Conservation (phyloP, 495 filamentous ascomycete species). For the Aspergillus bridgeri region DNA sequence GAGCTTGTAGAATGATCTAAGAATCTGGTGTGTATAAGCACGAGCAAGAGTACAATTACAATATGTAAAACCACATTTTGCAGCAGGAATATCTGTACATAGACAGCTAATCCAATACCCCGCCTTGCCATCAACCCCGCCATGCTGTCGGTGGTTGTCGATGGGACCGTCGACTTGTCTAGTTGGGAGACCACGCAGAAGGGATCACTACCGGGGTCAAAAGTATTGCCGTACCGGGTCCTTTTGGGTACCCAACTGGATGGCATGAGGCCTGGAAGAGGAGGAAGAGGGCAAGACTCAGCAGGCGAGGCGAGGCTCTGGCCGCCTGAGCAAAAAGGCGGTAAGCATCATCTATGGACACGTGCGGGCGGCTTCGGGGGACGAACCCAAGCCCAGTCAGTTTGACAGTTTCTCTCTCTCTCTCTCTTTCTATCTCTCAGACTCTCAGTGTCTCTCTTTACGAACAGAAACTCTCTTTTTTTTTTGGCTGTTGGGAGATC, state of each 20-base stretch:
- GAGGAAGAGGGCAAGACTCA: no score
- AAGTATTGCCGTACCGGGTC: neutral
- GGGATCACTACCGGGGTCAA: neutral
- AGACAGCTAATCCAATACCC: no score
- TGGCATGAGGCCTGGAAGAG: neutral
- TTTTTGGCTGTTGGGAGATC: no score
- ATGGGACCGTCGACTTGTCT: no score
- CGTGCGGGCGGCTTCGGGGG: neutral
- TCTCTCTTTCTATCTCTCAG: constrained; percentile 7
- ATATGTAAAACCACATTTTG: neutral
- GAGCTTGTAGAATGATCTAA: no score
- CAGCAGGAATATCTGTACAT: no score
- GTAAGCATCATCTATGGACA: neutral
- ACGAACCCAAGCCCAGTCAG: neutral
- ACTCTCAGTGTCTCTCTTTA: no score
- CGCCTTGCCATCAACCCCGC: constrained; percentile 12
- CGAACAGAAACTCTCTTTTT: no score
- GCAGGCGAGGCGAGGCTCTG: no score
- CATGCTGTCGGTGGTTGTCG: constrained; percentile 8
- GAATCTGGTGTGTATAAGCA: neutral
- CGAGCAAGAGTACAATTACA: neutral
- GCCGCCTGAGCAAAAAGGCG: neutral
- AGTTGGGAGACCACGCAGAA: no score
- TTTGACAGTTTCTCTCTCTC: neutral
- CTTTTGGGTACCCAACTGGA: neutral